These are phyloP conservation scores for Phaeosphaeria sp. DNA, from an alignment of 2,329 filamentous ascomycete genomes.

Conservation along the genomic window DNA sequence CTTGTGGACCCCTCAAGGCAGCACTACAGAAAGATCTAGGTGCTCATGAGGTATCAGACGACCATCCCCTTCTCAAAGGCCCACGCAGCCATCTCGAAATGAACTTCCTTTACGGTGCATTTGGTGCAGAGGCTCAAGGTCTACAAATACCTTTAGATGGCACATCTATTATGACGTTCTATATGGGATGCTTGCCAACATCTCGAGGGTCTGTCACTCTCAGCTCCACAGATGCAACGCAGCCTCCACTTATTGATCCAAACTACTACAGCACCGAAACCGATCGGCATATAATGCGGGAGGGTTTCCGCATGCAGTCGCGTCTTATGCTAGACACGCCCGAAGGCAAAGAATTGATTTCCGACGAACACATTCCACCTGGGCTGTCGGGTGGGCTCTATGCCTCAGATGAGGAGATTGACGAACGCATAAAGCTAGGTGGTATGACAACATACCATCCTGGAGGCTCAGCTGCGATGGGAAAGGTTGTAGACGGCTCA, in stretches of 20 bases:
- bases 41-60: conserved; percentile 5
- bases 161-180: conserved; percentile 24
- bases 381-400: conserved; percentile 26
- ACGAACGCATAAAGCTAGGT: conserved; percentile 55
- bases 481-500: conserved; percentile 55
- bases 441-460: conserved; percentile 61
- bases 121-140: conserved; percentile 18
- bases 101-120: conserved; percentile 19
- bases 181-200: conserved; percentile 29
- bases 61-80: conserved; percentile 14
- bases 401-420: conserved; percentile 61
- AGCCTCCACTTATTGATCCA: conserved; percentile 59
- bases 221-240: conserved; percentile 53
- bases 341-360: conserved; percentile 52
- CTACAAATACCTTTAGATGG: conserved; percentile 26
- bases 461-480: conserved; percentile 65
- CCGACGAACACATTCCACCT: conserved; percentile 52
- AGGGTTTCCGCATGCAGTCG: conserved; percentile 56
- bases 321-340: conserved; percentile 51
- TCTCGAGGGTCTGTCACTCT: conserved; percentile 58
- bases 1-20: conserved; percentile 11
- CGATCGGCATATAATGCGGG: conserved; percentile 52
- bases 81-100: conserved; percentile 25
- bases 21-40: conserved; percentile 25
- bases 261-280: conserved; percentile 60